Percentiles rank a stretch among this genome's conserved stretches.
Evolutionary conservation across 1,284 basidiomycete genomes (phyloP).

Genomic region (Ganoderma multipileum): DNA sequence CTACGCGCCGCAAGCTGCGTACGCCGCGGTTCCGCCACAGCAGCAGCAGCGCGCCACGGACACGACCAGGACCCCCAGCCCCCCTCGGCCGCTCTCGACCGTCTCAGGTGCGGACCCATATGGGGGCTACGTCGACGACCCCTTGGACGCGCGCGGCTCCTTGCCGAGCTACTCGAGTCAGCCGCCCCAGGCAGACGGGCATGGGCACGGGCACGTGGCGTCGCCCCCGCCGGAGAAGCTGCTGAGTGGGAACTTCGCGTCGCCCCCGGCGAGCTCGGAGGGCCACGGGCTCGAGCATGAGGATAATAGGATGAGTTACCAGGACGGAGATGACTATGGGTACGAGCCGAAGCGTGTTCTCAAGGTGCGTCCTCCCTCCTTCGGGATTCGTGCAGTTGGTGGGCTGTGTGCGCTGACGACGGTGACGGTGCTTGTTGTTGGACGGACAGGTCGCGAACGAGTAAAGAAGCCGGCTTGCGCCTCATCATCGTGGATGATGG

Average conservation of each 20-base stretch:
- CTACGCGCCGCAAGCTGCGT: slow-evolving; percentile 18
- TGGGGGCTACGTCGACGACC: slow-evolving; percentile 31
- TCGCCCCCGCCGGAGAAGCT: slow-evolving; percentile 21
- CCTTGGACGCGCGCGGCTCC: neutral
- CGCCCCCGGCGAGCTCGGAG: slow-evolving; percentile 39
- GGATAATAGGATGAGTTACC: slow-evolving; percentile 39
- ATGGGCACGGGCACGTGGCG: neutral
- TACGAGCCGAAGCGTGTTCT: slow-evolving; percentile 47
- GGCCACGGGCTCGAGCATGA: slow-evolving; percentile 38
- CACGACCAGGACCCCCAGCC: slow-evolving; percentile 23
- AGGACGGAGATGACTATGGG: slow-evolving; percentile 48
- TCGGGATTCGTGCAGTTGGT: neutral
- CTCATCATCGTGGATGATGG: slow-evolving; percentile 16
- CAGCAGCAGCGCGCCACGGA: slow-evolving; percentile 28
- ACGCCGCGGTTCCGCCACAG: slow-evolving; percentile 4
- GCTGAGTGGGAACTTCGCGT: slow-evolving; percentile 35
- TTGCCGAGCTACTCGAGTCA: slow-evolving; percentile 19
- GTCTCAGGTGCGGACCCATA: slow-evolving; percentile 29
- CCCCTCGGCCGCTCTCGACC: slow-evolving; percentile 19
- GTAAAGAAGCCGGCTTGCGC: slow-evolving; percentile 9
- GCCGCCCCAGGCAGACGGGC: slow-evolving; percentile 13
- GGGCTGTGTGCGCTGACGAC: too few relatives aligned
- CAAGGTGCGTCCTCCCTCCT: slow-evolving; percentile 45
- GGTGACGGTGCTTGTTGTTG: neutral
- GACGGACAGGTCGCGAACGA: slow-evolving; percentile 30